Conservation (phyloP, 2,329 filamentous ascomycete species). For the Calonectria honghensis region DNA sequence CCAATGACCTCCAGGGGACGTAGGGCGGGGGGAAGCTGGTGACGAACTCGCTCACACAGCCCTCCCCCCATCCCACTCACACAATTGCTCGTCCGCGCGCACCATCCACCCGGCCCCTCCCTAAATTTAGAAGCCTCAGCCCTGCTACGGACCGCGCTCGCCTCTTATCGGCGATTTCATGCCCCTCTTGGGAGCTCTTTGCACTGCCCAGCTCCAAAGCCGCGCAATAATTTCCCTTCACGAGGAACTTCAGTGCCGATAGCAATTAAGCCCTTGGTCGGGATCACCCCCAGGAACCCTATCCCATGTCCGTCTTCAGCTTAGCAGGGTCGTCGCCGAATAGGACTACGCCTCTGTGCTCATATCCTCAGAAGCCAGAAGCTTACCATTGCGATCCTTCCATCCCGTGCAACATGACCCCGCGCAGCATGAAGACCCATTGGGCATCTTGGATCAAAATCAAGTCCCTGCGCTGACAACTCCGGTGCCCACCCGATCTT, state of each 20-base stretch:
- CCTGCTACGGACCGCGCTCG: conserved; percentile 33
- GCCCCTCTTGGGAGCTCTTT: conserved; percentile 31
- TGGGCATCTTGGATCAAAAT: conserved; percentile 3
- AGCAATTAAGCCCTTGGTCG: not conserved
- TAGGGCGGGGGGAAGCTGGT: conserved; percentile 15
- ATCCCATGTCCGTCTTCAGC: not conserved
- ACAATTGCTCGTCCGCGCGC: conserved; percentile 38
- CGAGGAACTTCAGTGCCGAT: conserved; percentile 14
- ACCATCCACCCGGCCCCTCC: conserved; percentile 36
- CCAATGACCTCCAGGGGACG: conserved; percentile 16
- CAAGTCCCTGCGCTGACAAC: conserved; percentile 21
- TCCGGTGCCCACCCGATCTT: conserved; percentile 22
- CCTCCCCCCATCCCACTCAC: conserved; percentile 33
- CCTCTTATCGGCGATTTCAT: conserved; percentile 36
- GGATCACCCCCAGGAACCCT: not conserved
- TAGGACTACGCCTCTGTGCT: not conserved
- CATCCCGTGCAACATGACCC: conserved; percentile 10
- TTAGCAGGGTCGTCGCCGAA: not conserved
- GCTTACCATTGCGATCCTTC: conserved; percentile 5
- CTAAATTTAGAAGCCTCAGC: conserved; percentile 57
- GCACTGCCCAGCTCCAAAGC: conserved; percentile 34
- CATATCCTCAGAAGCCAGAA: not conserved
- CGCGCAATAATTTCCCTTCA: conserved; percentile 21
- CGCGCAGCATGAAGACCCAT: conserved; percentile 6
- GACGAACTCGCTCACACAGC: conserved; percentile 44